A percentile compares a stretch with the other conserved stretches of the same genome.
phyloP scores from a whole-genome alignment of 371 early-diverging fungal genomes.

The Nematocida ironsii region DNA sequence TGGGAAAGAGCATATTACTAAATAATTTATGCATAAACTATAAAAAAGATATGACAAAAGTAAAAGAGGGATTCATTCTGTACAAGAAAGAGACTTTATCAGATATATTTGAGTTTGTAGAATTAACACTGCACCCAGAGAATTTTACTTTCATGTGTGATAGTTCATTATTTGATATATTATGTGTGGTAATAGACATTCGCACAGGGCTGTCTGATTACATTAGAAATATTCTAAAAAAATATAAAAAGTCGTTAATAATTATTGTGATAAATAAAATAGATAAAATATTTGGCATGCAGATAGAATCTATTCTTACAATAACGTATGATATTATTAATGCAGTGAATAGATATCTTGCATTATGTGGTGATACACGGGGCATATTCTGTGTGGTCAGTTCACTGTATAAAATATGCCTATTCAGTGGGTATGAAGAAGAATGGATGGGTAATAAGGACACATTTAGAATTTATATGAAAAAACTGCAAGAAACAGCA shows the following conservation, averaged over 20 bases:
- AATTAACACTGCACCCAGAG: background rate
- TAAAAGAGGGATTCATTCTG: background rate
- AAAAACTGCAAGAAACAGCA: background rate
- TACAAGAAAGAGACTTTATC: slow-evolving; percentile 4
- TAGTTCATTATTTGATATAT: background rate
- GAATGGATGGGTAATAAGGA: background rate
- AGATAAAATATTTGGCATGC: background rate
- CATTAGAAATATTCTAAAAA: background rate
- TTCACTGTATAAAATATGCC: background rate
- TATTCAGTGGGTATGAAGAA: background rate
- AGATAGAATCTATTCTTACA: too few relatives aligned
- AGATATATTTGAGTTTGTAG: background rate
- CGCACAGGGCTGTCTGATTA: background rate
- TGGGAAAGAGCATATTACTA: background rate
- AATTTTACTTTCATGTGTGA: background rate
- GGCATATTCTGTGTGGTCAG: background rate
- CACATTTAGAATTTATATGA: background rate
- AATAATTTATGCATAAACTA: background rate
- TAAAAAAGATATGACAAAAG: background rate
- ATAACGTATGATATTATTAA: too few relatives aligned
- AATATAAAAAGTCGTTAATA: background rate
- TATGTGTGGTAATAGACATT: background rate
- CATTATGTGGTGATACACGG: too few relatives aligned
- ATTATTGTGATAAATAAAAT: slow-evolving; percentile 20
- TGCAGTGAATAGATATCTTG: too few relatives aligned